Evolutionary conservation across 2,329 filamentous ascomycete species (phyloP).

Genomic region (Sclerotinia glacialis): DNA sequence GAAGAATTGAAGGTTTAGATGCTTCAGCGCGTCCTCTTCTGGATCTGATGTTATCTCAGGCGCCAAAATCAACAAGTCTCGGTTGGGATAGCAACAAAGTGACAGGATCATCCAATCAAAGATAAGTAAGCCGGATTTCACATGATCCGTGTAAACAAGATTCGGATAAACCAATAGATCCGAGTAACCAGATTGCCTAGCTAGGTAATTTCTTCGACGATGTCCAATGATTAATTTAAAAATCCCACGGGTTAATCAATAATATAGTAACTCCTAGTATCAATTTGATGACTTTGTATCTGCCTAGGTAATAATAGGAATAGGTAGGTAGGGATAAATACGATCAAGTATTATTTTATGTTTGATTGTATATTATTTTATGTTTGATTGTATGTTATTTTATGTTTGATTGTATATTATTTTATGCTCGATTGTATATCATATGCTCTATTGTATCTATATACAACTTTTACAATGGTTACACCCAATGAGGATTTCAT

Average conservation of each 20-base stretch:
- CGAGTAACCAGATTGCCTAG: not conserved
- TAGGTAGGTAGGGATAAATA: not conserved
- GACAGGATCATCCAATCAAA: not conserved
- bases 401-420: no score
- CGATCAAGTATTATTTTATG: not conserved
- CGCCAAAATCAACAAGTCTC: conserved; percentile 21
- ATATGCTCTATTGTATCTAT: not conserved
- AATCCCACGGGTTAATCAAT: no score
- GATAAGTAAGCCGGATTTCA: not conserved
- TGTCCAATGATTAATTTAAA: not conserved
- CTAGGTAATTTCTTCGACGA: not conserved
- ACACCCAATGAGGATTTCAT: not conserved
- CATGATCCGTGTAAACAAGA: not conserved
- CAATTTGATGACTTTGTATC: no score
- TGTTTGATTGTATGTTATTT: no score
- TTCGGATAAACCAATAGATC: not conserved
- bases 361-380: no score
- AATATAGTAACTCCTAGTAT: no score
- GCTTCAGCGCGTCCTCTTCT: conserved; percentile 1
- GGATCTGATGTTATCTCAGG: conserved; percentile 20
- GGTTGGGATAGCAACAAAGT: conserved; percentile 16
- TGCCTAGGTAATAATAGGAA: not conserved
- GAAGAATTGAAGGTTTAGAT: conserved; percentile 20
- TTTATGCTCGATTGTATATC: no score
- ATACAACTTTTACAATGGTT: not conserved